Percentiles rank a stretch among this genome's conserved stretches.
Evolutionary conservation across 306 rosid genomes (phyloP).

Genomic region (Rosa persica): DNA sequence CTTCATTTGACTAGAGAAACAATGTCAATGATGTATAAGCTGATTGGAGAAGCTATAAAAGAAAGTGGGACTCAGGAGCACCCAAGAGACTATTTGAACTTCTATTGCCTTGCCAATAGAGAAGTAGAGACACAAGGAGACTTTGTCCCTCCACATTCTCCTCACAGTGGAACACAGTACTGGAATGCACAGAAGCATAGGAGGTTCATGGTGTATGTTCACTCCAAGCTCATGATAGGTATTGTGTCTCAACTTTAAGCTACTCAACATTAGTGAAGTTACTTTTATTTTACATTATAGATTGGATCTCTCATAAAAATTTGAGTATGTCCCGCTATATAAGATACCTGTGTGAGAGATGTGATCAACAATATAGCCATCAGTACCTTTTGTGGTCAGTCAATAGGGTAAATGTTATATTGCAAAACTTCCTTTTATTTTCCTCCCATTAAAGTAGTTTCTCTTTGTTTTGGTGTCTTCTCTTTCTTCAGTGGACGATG

Average conservation of each 20-base stretch:
- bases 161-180: slow-evolving; percentile 62
- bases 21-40: slow-evolving; percentile 78
- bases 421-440: background rate
- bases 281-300: background rate
- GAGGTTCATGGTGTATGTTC: slow-evolving; percentile 96
- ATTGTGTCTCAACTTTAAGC: slow-evolving; percentile 12
- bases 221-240: slow-evolving; percentile 98
- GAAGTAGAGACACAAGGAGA: slow-evolving; percentile 59
- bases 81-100: slow-evolving; percentile 88
- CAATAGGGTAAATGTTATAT: background rate
- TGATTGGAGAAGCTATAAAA: slow-evolving; percentile 78
- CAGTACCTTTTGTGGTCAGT: too few relatives aligned
- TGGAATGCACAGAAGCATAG: slow-evolving; percentile 79
- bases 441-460: background rate
- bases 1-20: slow-evolving; percentile 87
- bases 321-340: background rate
- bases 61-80: slow-evolving; percentile 63
- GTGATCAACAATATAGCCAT: background rate
- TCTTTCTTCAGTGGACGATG: slow-evolving; percentile 68
- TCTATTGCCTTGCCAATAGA: slow-evolving; percentile 92
- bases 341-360: background rate
- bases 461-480: slow-evolving; percentile 3
- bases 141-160: slow-evolving; percentile 67
- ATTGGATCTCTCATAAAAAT: background rate
- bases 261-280: background rate